phyloP scores from a whole-genome alignment of 805 yeast species.

The Maudiozyma serrabonitensis region DNA sequence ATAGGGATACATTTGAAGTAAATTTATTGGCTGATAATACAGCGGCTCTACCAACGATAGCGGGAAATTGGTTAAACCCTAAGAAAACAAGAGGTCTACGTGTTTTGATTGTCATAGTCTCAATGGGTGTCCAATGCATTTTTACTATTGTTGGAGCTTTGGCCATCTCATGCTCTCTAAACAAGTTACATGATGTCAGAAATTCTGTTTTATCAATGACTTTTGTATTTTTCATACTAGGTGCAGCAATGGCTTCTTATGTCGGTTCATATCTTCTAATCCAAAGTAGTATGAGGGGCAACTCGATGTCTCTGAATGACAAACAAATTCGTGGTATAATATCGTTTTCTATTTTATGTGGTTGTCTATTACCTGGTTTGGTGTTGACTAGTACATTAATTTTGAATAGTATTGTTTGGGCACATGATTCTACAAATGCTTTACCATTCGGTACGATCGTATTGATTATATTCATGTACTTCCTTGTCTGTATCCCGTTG shows the following conservation, averaged over 20 bases:
- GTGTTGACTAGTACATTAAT: constrained; percentile 42
- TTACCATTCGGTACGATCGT: constrained; percentile 71
- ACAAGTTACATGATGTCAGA: constrained; percentile 54
- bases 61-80: constrained; percentile 44
- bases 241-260: constrained; percentile 70
- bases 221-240: constrained; percentile 47
- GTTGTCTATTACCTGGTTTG: constrained; percentile 39
- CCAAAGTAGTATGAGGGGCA: constrained; percentile 3
- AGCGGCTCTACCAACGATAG: constrained; percentile 27
- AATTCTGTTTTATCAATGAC: constrained; percentile 60
- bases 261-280: constrained; percentile 46
- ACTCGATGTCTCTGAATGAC: constrained; percentile 3
- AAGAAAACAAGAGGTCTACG: constrained; percentile 24
- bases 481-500: constrained; percentile 63
- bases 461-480: constrained; percentile 47
- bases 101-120: constrained; percentile 46
- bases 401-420: constrained; percentile 66
- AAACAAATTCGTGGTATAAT: constrained; percentile 3
- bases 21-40: constrained; percentile 6
- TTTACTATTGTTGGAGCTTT: constrained; percentile 58
- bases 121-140: constrained; percentile 67
- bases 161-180: constrained; percentile 45
- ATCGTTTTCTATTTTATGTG: constrained; percentile 35
- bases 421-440: constrained; percentile 62
- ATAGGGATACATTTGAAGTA: constrained; percentile 16